Conservation (phyloP, 1,284 basidiomycete species). For the Sanghuangporus baumii region DNA sequence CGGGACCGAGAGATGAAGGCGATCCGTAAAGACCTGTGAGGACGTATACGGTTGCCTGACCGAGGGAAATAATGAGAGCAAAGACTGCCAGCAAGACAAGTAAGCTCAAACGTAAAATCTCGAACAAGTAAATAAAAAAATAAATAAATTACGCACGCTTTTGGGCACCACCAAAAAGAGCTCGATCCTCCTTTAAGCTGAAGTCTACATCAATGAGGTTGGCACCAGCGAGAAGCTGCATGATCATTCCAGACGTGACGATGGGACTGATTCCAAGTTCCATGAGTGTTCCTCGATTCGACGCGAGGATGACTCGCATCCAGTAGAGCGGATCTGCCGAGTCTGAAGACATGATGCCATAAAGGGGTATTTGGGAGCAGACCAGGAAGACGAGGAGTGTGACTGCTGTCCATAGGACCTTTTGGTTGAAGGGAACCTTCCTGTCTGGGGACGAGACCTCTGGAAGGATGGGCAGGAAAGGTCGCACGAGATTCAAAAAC, state of each 20-base stretch:
- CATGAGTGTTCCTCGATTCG: conserved; percentile 98
- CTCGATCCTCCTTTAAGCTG: conserved; percentile 93
- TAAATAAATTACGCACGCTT: conserved; percentile 93
- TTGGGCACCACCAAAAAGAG: conserved; percentile 93
- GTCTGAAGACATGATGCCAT: conserved; percentile 98
- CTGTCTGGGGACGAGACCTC: conserved; percentile 95
- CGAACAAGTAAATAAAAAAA: not conserved
- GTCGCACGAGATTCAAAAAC: conserved; percentile 93
- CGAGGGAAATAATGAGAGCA: conserved; percentile 93
- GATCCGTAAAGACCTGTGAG: conserved; percentile 95
- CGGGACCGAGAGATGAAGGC: conserved; percentile 90
- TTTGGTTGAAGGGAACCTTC: conserved; percentile 96
- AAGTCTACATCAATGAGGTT: conserved; percentile 98
- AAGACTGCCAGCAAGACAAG: conserved; percentile 58
- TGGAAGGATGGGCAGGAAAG: conserved; percentile 89
- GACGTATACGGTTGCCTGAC: conserved; percentile 97
- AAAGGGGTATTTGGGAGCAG: conserved; percentile 94
- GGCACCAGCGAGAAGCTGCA: conserved; percentile 97
- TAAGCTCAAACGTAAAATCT: conserved; percentile 9
- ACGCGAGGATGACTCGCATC: conserved; percentile 99
- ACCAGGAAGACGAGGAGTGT: conserved; percentile 97
- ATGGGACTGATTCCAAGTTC: conserved; percentile 98
- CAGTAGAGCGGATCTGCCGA: conserved; percentile 98
- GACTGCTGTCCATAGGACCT: conserved; percentile 94
- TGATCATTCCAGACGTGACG: conserved; percentile 98